Evolutionary conservation across 2,329 filamentous ascomycete species (phyloP).

Genomic region (Aspergillus flavus): DNA sequence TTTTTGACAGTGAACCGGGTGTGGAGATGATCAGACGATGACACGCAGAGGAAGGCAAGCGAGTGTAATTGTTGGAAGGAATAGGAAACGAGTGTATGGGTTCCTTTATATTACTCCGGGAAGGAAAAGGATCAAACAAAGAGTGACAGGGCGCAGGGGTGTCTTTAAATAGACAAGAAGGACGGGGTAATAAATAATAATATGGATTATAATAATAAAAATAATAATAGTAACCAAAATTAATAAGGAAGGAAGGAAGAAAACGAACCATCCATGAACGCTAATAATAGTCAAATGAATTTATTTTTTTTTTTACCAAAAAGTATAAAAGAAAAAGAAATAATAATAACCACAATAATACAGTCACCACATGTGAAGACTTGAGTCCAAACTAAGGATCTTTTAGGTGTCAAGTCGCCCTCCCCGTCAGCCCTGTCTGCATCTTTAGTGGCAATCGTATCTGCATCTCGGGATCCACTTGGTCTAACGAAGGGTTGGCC

Average conservation of each 20-base stretch:
- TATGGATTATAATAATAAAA: background rate
- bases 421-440: slow-evolving; percentile 9
- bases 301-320: background rate
- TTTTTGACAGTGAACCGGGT: background rate
- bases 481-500: background rate
- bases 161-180: slow-evolving; percentile 21
- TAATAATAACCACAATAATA: background rate
- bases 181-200: slow-evolving; percentile 14
- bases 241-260: background rate
- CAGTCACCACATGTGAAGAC: background rate
- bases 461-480: slow-evolving; percentile 5
- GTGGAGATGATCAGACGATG: slow-evolving; percentile 1
- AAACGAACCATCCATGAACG: background rate
- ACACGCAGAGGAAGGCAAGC: slow-evolving; percentile 2
- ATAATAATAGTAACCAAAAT: background rate
- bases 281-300: background rate
- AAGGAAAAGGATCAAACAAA: slow-evolving; percentile 13
- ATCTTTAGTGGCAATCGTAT: slow-evolving; percentile 10
- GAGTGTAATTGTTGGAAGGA: slow-evolving; percentile 11
- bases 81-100: slow-evolving; percentile 13
- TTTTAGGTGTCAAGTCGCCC: background rate
- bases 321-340: background rate
- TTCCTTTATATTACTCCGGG: slow-evolving; percentile 19
- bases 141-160: slow-evolving; percentile 19
- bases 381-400: background rate